Evolutionary conservation across 768 basidiomycete species (phyloP), one percentile per base, ranked within the genome.

Genomic region (Pleurotus ostreatus): DNA sequence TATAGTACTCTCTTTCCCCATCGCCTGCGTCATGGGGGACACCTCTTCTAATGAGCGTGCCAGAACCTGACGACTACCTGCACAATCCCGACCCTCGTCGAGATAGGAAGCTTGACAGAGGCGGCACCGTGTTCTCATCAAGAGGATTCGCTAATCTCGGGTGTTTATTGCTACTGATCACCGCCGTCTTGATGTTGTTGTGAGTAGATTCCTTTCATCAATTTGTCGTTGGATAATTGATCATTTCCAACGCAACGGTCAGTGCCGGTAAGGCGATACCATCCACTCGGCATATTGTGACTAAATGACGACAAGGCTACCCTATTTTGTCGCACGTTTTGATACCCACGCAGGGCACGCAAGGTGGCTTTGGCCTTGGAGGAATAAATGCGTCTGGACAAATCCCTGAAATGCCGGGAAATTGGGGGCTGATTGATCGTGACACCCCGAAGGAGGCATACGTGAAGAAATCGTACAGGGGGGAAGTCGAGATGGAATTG

Each of bases 371-470:
- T 70, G 88, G 88, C 61, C 69, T 90, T 5, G 89, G 90, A 3
- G 89, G 89, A 2, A 83, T 80, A 61, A 92, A 92, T 59, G 76
- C 82, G 2, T 80, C 83, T 0, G 89, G 92, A 0, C 89, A 93
- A 68, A 77, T 87, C 13, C 78, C 86, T 4, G 64, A 61, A 22
- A 74, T 88, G 22, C 71, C 77, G 0, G 84, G 83, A 5, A 81
- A 86, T 60, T 82, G 75, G 58, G 82, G 80, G 4, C 74, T 91
- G 11, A 89, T 94, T 63, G 92, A 94, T 70, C 70, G 75, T 46
- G 84, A 92, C 46, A 95, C 93, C 2, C 92, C 91, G 0, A 55
- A 74, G 59, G 70, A 77, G 8, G 81, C 79, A 3, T 71, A 73
- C 65, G 78, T 79, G 55, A 76, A 84, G 64, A 56, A 77, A 2